Evolutionary conservation across 2,329 filamentous ascomycete genomes (phyloP), one percentile per base, ranked within the genome.

Genomic region (Rhynchosporium secalis): DNA sequence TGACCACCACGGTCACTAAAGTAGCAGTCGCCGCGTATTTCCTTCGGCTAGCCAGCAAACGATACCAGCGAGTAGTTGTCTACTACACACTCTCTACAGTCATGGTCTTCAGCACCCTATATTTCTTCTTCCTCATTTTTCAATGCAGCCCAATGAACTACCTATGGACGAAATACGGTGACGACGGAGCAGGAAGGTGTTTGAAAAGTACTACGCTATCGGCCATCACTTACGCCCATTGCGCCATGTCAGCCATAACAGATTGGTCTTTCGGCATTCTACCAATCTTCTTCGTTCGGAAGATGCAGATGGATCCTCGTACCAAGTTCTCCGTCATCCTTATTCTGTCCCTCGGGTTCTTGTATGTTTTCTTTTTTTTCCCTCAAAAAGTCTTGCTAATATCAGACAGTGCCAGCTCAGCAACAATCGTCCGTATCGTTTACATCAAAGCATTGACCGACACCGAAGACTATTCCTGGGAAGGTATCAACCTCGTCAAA

Each of bases 381-480:
- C 9, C 12, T 15, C 26, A 3, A 12, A 48, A 3, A 7, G 59
- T n/a, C 12, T 38, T 15, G 41, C 55, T 62, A 20, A 60, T 28
- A 43, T 15, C 36, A n/a, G 6, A 12, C 55, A 73, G 77, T 56
- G 77, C 76, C 20, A 78, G 76, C 3, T 69, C 76, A 13, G 78
- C 77, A 15, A 78, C 77, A 4, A 75, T 79, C 51, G 74, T 79
- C 33, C 76, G 78, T 13, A 75, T 80, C 38, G 74, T 76, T 5
- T 80, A 78, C 66, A 75, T 79, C n/a, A 71, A 72, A 61, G 65
- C 72, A 40, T 71, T 79, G 4, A 69, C 71, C 2, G 66, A 72
- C n/a, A 74, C 73, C 33, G 62, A 64, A 9, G 77, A 80, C 60
- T 75, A 75, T 55, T 70, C 77, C 1, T 78, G 76, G 72, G 73